Percentiles rank a stretch among this genome's conserved stretches.
phyloP scores from a whole-genome alignment of 257 asterid species.

The Osmanthus fragrans region DNA sequence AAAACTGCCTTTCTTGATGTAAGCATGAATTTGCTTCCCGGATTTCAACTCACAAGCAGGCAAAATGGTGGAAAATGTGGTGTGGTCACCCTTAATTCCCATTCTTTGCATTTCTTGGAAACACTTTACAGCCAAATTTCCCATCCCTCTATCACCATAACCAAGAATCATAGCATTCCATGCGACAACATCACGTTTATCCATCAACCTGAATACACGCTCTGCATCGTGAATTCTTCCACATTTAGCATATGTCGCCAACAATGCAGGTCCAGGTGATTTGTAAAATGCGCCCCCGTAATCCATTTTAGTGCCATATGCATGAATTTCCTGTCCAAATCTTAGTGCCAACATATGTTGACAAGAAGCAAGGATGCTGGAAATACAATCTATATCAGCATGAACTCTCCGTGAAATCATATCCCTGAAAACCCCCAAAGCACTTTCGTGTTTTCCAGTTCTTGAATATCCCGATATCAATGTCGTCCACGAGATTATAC shows the following conservation, averaged over 20 bases:
- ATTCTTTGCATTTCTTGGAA: slow-evolving; percentile 32
- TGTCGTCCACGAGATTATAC: slow-evolving; percentile 49
- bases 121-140: slow-evolving; percentile 22
- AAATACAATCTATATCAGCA: slow-evolving; percentile 47
- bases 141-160: slow-evolving; percentile 32
- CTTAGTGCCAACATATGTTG: slow-evolving; percentile 29
- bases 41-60: slow-evolving; percentile 34
- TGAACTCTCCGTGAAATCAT: slow-evolving; percentile 28
- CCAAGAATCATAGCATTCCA: slow-evolving; percentile 54
- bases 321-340: slow-evolving; percentile 44
- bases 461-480: slow-evolving; percentile 46
- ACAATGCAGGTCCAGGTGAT: slow-evolving; percentile 49
- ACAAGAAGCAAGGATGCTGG: slow-evolving; percentile 33
- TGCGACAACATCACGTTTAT: slow-evolving; percentile 34
- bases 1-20: slow-evolving; percentile 20
- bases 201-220: slow-evolving; percentile 39
- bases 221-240: slow-evolving; percentile 30
- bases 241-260: slow-evolving; percentile 37
- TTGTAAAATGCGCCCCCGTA: slow-evolving; percentile 26
- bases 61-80: slow-evolving; percentile 37
- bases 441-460: slow-evolving; percentile 26
- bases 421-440: slow-evolving; percentile 29
- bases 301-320: slow-evolving; percentile 34
- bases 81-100: slow-evolving; percentile 33
- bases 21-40: slow-evolving; percentile 43